These are phyloP conservation scores for Phytophthora hibernalis DNA, from an alignment of 352 stramenopile genomes.

Conservation along the genomic window DNA sequence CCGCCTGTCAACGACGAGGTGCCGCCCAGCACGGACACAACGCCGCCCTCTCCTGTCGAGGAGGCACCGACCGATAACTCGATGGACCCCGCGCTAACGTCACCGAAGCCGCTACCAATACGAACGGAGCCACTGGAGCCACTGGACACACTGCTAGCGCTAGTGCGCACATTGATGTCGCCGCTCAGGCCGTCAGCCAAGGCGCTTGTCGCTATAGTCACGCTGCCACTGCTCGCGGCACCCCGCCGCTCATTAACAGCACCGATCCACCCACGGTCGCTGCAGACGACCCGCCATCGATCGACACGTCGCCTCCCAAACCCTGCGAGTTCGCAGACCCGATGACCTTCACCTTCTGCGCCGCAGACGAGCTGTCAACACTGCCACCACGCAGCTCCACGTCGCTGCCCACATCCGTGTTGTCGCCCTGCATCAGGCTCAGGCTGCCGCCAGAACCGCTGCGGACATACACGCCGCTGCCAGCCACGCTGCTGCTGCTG, in stretches of 20 bases:
- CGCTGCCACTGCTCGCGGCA: slow-evolving; percentile 22
- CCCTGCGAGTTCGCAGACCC: slow-evolving; percentile 35
- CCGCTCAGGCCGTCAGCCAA: slow-evolving; percentile 23
- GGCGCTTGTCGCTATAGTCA: slow-evolving; percentile 26
- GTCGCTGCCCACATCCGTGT: slow-evolving; percentile 28
- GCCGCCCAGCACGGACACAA: slow-evolving; percentile 30
- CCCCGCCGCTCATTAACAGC: slow-evolving; percentile 28
- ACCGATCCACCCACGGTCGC: slow-evolving; percentile 23
- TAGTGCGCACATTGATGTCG: slow-evolving; percentile 22
- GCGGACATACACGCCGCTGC: slow-evolving; percentile 11
- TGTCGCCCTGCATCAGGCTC: slow-evolving; percentile 30
- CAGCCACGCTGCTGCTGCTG: neutral
- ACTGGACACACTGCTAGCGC: slow-evolving; percentile 27
- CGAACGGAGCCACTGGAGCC: slow-evolving; percentile 30
- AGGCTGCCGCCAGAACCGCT: slow-evolving; percentile 28
- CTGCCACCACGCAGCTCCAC: slow-evolving; percentile 33
- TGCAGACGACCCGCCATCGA: slow-evolving; percentile 32
- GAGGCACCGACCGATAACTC: slow-evolving; percentile 38
- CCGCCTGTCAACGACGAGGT: slow-evolving; percentile 30
- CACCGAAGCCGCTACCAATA: slow-evolving; percentile 27
- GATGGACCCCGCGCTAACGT: slow-evolving; percentile 30
- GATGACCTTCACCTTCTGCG: slow-evolving; percentile 33
- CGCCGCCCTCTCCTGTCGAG: slow-evolving; percentile 26
- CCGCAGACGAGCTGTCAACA: slow-evolving; percentile 17
- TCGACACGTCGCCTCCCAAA: slow-evolving; percentile 33